Percentiles rank a stretch among this genome's conserved stretches.
Conservation (phyloP, 2,329 filamentous ascomycete species). For the Immersiporthe knoxdaviesiana region DNA sequence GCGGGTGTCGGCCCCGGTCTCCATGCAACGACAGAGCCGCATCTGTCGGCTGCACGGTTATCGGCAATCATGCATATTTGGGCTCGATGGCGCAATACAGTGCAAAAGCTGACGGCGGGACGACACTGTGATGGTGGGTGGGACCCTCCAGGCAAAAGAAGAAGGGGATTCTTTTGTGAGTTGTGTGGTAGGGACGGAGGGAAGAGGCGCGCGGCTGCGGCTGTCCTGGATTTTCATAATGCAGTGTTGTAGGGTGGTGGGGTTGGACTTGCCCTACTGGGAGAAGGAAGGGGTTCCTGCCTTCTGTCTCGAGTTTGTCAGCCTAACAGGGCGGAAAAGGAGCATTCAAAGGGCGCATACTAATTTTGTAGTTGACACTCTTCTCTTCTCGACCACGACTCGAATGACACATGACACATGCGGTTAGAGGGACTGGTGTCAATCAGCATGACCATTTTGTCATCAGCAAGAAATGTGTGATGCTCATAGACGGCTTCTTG, state of each 20-base stretch:
- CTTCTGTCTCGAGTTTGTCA: neutral
- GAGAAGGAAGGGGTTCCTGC: neutral
- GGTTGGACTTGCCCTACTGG: conserved; percentile 6
- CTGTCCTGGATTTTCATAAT: neutral
- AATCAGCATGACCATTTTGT: neutral
- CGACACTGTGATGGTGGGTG: conserved; percentile 19
- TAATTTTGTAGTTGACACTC: neutral
- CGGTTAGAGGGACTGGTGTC: neutral
- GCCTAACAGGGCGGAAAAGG: neutral
- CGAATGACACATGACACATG: too few relatives aligned
- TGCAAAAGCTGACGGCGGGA: neutral
- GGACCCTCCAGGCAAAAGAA: neutral
- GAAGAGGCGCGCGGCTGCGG: conserved; percentile 17
- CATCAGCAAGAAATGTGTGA: neutral
- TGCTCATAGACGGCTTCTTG: conserved; percentile 16
- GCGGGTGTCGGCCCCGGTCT: conserved; percentile 25
- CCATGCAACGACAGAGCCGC: conserved; percentile 26
- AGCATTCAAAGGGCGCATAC: neutral
- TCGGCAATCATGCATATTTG: conserved; percentile 28
- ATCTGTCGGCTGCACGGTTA: conserved; percentile 28
- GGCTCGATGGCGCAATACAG: conserved; percentile 27
- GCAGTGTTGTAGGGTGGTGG: neutral
- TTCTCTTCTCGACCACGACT: neutral
- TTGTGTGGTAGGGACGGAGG: neutral
- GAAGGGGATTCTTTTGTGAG: conserved; percentile 2